Conservation (phyloP, 768 basidiomycete genomes). For the Suillus discolor region DNA sequence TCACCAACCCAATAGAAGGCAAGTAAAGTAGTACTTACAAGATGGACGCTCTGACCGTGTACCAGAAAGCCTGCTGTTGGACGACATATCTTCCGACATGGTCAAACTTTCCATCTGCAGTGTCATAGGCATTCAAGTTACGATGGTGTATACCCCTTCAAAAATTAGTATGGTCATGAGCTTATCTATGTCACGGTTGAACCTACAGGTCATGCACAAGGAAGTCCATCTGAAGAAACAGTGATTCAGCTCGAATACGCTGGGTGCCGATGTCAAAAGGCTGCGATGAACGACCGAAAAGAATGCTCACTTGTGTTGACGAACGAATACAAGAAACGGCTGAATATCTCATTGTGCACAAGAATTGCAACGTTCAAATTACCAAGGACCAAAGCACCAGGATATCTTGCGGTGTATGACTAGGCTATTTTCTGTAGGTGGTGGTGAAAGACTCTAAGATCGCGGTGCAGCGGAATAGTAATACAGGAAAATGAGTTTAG, state of each 20-base stretch:
- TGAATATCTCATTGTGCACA: slow-evolving; percentile 82
- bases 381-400: slow-evolving; percentile 72
- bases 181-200: neutral
- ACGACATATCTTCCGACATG: slow-evolving; percentile 54
- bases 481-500: too few relatives aligned
- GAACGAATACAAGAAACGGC: slow-evolving; percentile 67
- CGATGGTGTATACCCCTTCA: slow-evolving; percentile 68
- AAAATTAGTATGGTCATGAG: slow-evolving; percentile 20
- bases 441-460: too few relatives aligned
- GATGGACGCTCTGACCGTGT: slow-evolving; percentile 67
- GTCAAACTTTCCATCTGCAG: slow-evolving; percentile 57
- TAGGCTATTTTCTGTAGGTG: slow-evolving; percentile 69
- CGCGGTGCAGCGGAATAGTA: too few relatives aligned
- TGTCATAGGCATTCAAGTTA: slow-evolving; percentile 66
- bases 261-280: slow-evolving; percentile 27
- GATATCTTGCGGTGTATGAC: slow-evolving; percentile 65
- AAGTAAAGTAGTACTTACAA: slow-evolving; percentile 47
- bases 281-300: neutral
- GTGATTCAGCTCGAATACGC: slow-evolving; percentile 80
- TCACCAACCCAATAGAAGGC: slow-evolving; percentile 10
- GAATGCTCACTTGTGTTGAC: slow-evolving; percentile 71
- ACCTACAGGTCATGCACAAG: slow-evolving; percentile 50
- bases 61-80: slow-evolving; percentile 79
- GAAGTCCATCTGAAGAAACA: slow-evolving; percentile 77
- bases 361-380: slow-evolving; percentile 75